A percentile compares a stretch with the other conserved stretches of the same genome.
phyloP scores from a whole-genome alignment of 2,329 filamentous ascomycete genomes.

The Delphinella strobiligena region DNA sequence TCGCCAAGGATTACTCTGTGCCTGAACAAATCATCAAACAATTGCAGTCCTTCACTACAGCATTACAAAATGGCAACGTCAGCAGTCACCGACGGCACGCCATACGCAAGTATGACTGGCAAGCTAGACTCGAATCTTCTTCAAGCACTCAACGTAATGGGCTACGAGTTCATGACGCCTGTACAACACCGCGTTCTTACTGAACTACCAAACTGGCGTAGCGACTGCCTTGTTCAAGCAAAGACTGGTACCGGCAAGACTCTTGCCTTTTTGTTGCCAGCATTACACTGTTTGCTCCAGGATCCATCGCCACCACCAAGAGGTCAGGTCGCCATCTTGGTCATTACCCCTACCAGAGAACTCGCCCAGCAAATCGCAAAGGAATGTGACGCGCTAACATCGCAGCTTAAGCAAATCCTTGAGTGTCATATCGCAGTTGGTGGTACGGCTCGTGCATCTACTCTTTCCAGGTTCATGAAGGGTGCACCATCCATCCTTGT shows the following conservation, averaged over 20 bases:
- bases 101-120: slow-evolving; percentile 3
- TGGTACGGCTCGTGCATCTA: slow-evolving; percentile 66
- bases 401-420: slow-evolving; percentile 71
- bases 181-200: slow-evolving; percentile 43
- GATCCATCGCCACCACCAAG: slow-evolving; percentile 57
- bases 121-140: slow-evolving; percentile 2
- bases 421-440: slow-evolving; percentile 58
- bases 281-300: slow-evolving; percentile 72
- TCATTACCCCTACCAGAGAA: slow-evolving; percentile 69
- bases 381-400: slow-evolving; percentile 75
- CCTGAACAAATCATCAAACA: no score
- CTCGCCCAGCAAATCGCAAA: slow-evolving; percentile 50
- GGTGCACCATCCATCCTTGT: slow-evolving; percentile 79
- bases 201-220: slow-evolving; percentile 35
- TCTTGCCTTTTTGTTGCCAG: slow-evolving; percentile 78
- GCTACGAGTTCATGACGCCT: slow-evolving; percentile 33
- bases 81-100: background rate
- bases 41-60: no score
- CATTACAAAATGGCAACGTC: no score
- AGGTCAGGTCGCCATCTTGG: slow-evolving; percentile 76
- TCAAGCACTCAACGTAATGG: slow-evolving; percentile 1
- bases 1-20: no score
- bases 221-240: slow-evolving; percentile 50
- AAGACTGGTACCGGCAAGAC: slow-evolving; percentile 94
- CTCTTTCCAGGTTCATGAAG: slow-evolving; percentile 55